Conservation (phyloP, 495 filamentous ascomycete genomes). For the Antarctomyces pellizariae region DNA sequence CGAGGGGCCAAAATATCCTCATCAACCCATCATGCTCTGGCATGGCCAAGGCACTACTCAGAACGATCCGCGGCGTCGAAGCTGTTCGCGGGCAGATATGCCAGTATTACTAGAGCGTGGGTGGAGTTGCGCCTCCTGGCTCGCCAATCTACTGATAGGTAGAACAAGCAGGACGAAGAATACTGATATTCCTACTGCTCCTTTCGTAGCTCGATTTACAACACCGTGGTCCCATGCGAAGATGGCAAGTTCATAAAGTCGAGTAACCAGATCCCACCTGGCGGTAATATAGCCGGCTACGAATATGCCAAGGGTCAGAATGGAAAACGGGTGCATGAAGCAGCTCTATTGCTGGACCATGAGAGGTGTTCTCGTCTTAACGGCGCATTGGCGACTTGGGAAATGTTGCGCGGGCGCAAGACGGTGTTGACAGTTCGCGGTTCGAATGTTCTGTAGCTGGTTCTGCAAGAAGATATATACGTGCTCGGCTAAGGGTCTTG, state of each 20-base stretch:
- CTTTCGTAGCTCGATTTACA: constrained; percentile 58
- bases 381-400: too few species aligned
- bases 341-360: constrained; percentile 12
- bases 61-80: constrained; percentile 85
- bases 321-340: constrained; percentile 93
- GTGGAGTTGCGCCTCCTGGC: constrained; percentile 48
- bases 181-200: constrained; percentile 47
- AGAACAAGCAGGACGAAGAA: constrained; percentile 58
- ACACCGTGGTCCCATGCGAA: constrained; percentile 99
- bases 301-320: constrained; percentile 88
- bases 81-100: constrained; percentile 86
- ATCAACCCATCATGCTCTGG: constrained; percentile 90
- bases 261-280: constrained; percentile 90
- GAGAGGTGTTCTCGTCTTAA: constrained; percentile 5
- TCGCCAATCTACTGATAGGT: constrained; percentile 48
- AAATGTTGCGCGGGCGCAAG: too few species aligned
- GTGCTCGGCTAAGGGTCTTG: too few species aligned
- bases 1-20: constrained; percentile 94
- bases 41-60: constrained; percentile 37
- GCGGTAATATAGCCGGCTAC: constrained; percentile 98
- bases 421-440: too few species aligned
- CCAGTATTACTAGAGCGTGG: constrained; percentile 59
- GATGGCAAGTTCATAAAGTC: constrained; percentile 81
- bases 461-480: too few species aligned
- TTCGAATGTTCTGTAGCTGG: too few species aligned